Base-by-base conservation (phyloP, 768 basidiomycete genomes). In the Boletus sp. region DNA sequence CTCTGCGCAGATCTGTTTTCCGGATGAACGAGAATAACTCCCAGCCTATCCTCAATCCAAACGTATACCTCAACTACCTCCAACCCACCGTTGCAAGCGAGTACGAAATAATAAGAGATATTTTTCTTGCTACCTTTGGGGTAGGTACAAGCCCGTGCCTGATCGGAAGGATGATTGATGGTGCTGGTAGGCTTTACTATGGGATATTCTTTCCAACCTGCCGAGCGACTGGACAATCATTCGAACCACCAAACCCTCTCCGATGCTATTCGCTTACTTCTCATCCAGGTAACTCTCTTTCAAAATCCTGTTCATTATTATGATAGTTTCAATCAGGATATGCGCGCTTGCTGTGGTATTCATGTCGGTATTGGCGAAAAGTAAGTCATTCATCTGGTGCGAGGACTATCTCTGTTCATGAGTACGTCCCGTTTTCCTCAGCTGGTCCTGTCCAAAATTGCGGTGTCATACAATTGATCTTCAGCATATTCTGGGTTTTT, bases 1-100 rank as follows among this genome's bases (percentile, higher is more conserved):
- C 39, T 35, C 20, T 39, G 18, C 50, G 5, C 28, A 20, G 32
- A 5, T 17, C 29, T 15, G 14, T 42, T 32, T n/a, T 33, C 35
- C 4, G 17, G 12, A 63, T 64, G 58, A 52, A 17, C 37, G 32
- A 5, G 30, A 52, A 56, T 20, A 17, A 30, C 14, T 47, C 62
- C 20, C 44, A 35, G 18, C 52, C 58, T 1, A 55, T 64, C 50
- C 55, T 66, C 47, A 70, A 66, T 12, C 66, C 68, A 14, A 30
- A 28, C 3, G 42, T 64, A 41, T 69, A 68, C 52, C 66, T 68
- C 47, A 70, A 61, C 44, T 71, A 71, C 52, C 66, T 69, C 42
- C 29, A 50, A 18, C 69, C 69, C 8, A 11, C 33, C 6, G 30
- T 44, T 39, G 67, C 68, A 32, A 49, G n/a, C 33, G 47, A 66